Conservation (phyloP, 2,329 filamentous ascomycete species). For the Aspergillus versicolor region DNA sequence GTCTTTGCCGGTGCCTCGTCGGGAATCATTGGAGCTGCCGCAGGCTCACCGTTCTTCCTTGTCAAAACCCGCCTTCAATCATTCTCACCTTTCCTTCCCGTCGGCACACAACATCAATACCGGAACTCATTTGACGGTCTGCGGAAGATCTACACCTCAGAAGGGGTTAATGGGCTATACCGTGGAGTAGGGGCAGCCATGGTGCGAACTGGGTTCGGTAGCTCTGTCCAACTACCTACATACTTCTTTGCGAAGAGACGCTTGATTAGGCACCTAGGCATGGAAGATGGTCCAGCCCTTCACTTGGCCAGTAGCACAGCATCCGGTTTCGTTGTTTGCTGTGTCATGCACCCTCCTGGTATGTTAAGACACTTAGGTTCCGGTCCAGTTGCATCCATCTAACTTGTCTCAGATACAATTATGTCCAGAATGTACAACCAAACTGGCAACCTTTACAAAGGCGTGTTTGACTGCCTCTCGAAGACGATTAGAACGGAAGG, state of each 20-base stretch:
- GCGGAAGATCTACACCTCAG: conserved; percentile 70
- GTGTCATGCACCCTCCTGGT: conserved; percentile 96
- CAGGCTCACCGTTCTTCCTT: conserved; percentile 94
- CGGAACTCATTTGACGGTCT: conserved; percentile 81
- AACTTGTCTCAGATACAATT: conserved; percentile 70
- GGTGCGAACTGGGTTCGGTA: conserved; percentile 93
- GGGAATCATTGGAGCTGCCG: conserved; percentile 87
- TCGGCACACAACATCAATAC: conserved; percentile 96
- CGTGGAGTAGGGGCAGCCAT: conserved; percentile 89
- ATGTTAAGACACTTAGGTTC: conserved; percentile 29
- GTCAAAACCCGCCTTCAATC: conserved; percentile 96
- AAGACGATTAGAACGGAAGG: conserved; percentile 93
- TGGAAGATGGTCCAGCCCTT: conserved; percentile 86
- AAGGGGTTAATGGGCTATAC: conserved; percentile 81
- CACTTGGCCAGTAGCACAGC: conserved; percentile 85
- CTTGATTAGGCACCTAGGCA: conserved; percentile 75
- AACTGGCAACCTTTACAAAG: conserved; percentile 92
- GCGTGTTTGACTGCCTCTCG: conserved; percentile 85
- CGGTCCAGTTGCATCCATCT: conserved; percentile 2
- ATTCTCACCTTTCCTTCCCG: conserved; percentile 85
- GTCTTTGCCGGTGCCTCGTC: conserved; percentile 88
- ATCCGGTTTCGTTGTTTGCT: conserved; percentile 94
- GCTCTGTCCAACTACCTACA: conserved; percentile 91
- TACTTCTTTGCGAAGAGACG: conserved; percentile 97
- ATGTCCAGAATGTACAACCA: conserved; percentile 99